A percentile compares a stretch with the other conserved stretches of the same genome.
phyloP scores from a whole-genome alignment of 1,139 yeast genomes.

The Protomyces macrosporus region DNA sequence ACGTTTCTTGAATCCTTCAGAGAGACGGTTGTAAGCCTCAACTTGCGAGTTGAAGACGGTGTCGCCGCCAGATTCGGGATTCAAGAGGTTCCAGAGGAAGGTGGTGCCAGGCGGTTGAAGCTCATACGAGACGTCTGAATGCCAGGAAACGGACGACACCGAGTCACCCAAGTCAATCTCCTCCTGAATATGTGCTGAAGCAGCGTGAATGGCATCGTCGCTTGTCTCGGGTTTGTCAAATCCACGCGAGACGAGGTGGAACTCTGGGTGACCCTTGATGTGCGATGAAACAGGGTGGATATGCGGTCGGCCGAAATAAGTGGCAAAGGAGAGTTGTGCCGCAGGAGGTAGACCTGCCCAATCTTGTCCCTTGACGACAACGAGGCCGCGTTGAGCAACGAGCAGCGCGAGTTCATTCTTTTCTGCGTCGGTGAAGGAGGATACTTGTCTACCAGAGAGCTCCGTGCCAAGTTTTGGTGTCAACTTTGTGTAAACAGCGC shows the following conservation, averaged over 20 bases:
- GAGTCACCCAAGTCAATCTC: slow-evolving; percentile 33
- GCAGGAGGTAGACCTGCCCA: slow-evolving; percentile 52
- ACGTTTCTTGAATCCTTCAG: slow-evolving; percentile 49
- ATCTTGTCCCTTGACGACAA: slow-evolving; percentile 63
- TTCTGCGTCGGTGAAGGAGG: slow-evolving; percentile 49
- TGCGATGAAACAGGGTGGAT: slow-evolving; percentile 43
- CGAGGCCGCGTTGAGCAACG: slow-evolving; percentile 63
- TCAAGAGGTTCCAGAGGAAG: slow-evolving; percentile 50
- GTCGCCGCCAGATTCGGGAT: slow-evolving; percentile 57
- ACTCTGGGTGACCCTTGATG: slow-evolving; percentile 49
- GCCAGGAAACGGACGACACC: slow-evolving; percentile 47
- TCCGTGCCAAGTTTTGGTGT: slow-evolving; percentile 68
- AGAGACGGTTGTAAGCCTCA: slow-evolving; percentile 55
- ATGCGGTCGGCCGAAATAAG: slow-evolving; percentile 56
- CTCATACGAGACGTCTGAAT: slow-evolving; percentile 58
- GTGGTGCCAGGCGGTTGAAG: slow-evolving; percentile 61
- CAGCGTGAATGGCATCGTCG: background rate
- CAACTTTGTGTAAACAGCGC: slow-evolving; percentile 33
- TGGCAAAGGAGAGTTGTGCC: slow-evolving; percentile 47
- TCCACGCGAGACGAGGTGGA: slow-evolving; percentile 50
- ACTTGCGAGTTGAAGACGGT: slow-evolving; percentile 53
- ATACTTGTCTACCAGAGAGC: slow-evolving; percentile 55
- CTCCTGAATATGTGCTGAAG: slow-evolving; percentile 22
- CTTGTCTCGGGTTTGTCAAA: slow-evolving; percentile 15
- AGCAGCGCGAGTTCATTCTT: slow-evolving; percentile 60